These are phyloP conservation scores for Tricholoma furcatifolium DNA, from an alignment of 768 basidiomycete genomes.

Conservation along the genomic window DNA sequence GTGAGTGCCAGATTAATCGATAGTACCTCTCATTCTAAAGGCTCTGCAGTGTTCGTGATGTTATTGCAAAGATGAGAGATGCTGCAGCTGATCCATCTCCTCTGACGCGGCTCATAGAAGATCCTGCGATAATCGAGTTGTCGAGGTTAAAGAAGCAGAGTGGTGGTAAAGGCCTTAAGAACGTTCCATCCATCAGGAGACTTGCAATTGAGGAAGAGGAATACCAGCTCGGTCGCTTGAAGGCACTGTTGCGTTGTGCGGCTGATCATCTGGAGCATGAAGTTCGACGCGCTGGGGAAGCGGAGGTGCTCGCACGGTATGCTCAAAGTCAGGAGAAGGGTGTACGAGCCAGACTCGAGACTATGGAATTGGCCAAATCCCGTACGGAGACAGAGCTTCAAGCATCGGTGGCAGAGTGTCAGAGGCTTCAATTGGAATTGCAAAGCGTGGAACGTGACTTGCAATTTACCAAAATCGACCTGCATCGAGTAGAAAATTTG, in stretches of 20 bases:
- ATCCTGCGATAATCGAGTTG: constrained; percentile 39
- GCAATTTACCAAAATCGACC: constrained; percentile 32
- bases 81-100: constrained; percentile 45
- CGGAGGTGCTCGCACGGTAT: constrained; percentile 46
- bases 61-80: constrained; percentile 40
- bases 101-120: constrained; percentile 41
- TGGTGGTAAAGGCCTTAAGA: constrained; percentile 31
- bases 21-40: background rate
- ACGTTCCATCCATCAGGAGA: constrained; percentile 37
- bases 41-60: constrained; percentile 19
- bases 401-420: constrained; percentile 37
- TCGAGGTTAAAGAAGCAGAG: constrained; percentile 31
- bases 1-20: background rate
- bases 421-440: constrained; percentile 44
- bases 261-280: constrained; percentile 57
- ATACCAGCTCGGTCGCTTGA: constrained; percentile 53
- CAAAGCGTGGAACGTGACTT: constrained; percentile 46
- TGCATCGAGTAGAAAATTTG: constrained; percentile 29
- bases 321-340: constrained; percentile 51
- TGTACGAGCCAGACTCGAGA: constrained; percentile 31
- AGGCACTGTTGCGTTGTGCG: constrained; percentile 48
- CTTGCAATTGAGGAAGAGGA: constrained; percentile 51
- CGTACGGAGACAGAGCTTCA: constrained; percentile 30
- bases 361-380: constrained; percentile 40
- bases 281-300: constrained; percentile 51